Evolutionary conservation across 2,329 filamentous ascomycete species (phyloP).

Genomic region (Colletotrichum limetticola): DNA sequence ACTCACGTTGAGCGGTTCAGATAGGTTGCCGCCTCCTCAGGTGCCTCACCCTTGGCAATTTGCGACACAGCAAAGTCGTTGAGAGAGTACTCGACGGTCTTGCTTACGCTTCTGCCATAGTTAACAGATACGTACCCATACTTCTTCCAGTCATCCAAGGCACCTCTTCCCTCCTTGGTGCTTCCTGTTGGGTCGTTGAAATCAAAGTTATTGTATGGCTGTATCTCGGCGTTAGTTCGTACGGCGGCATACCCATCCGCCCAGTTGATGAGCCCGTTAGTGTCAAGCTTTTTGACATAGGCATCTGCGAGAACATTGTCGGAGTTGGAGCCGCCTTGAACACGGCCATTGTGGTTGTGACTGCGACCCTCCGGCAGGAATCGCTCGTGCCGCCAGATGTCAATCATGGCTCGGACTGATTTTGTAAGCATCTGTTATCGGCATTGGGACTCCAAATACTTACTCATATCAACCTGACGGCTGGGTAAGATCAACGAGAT

Average conservation of each 20-base stretch:
- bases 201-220: slow-evolving; percentile 60
- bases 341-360: slow-evolving; percentile 66
- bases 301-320: slow-evolving; percentile 71
- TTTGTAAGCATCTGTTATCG: neutral
- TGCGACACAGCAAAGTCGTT: slow-evolving; percentile 69
- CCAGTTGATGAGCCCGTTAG: slow-evolving; percentile 64
- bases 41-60: slow-evolving; percentile 63
- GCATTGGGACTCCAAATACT: neutral
- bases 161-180: slow-evolving; percentile 67
- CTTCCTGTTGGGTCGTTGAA: slow-evolving; percentile 62
- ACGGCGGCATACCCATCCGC: slow-evolving; percentile 62
- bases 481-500: slow-evolving; percentile 64
- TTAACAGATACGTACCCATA: slow-evolving; percentile 66
- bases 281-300: slow-evolving; percentile 57
- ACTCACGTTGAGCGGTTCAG: slow-evolving; percentile 56
- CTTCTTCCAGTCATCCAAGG: slow-evolving; percentile 67
- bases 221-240: slow-evolving; percentile 65
- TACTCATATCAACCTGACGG: slow-evolving; percentile 60
- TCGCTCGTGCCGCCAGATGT: slow-evolving; percentile 66
- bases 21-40: slow-evolving; percentile 60
- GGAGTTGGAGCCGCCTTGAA: slow-evolving; percentile 68
- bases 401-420: slow-evolving; percentile 62
- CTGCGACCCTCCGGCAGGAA: slow-evolving; percentile 65
- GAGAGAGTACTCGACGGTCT: slow-evolving; percentile 66
- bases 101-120: slow-evolving; percentile 62